Evolutionary conservation across 176 grass and related monocot genomes (phyloP).

Genomic region (Oryza officinalis): DNA sequence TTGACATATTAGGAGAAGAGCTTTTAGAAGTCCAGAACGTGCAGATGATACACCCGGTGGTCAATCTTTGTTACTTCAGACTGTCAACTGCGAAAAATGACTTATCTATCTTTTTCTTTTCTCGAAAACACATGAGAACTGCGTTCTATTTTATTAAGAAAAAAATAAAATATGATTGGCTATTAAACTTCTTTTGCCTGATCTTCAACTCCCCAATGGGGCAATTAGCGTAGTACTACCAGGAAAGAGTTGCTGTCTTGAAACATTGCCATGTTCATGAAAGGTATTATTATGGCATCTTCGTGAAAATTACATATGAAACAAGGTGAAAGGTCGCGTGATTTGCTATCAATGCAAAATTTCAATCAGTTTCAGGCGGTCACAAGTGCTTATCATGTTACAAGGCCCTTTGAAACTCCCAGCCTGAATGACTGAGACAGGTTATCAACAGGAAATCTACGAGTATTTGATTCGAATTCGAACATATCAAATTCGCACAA

Average conservation of each 20-base stretch:
- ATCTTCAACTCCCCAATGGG: too few relatives aligned
- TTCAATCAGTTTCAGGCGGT: conserved; percentile 18
- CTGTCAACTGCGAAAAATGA: too few relatives aligned
- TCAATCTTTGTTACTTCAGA: too few relatives aligned
- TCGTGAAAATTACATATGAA: background rate
- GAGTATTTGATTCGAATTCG: background rate
- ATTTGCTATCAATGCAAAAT: conserved; percentile 28
- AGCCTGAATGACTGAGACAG: background rate
- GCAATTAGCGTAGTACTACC: too few relatives aligned
- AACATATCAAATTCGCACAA: background rate
- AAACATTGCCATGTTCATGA: background rate
- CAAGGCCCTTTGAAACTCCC: background rate
- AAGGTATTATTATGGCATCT: background rate
- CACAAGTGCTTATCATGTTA: conserved; percentile 22
- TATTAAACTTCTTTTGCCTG: too few relatives aligned
- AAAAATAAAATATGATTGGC: too few relatives aligned
- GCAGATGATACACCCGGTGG: too few relatives aligned
- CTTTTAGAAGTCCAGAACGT: too few relatives aligned
- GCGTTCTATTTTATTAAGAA: too few relatives aligned
- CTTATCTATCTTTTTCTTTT: too few relatives aligned
- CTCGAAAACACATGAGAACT: too few relatives aligned
- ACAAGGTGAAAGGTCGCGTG: background rate
- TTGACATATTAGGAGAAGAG: too few relatives aligned
- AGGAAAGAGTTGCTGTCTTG: background rate
- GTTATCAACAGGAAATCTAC: conserved; percentile 19